Percentiles rank a stretch among this genome's conserved stretches.
Conservation (phyloP, 2,329 filamentous ascomycete species). For the Aspergillus fijiensis region DNA sequence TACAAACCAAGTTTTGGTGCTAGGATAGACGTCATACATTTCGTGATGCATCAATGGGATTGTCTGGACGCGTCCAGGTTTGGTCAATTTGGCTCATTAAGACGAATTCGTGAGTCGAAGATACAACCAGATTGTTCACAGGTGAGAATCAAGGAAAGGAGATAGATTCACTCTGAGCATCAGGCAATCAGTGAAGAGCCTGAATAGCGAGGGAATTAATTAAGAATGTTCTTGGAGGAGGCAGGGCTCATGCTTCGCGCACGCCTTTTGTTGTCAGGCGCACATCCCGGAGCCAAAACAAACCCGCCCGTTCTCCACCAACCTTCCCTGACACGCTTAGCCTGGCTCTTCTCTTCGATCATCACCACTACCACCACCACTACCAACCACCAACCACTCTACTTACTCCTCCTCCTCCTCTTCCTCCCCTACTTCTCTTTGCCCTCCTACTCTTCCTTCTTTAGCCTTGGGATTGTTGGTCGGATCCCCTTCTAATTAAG, state of each 20-base stretch:
- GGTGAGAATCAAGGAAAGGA: too few relatives aligned
- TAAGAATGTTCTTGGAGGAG: conserved; percentile 24
- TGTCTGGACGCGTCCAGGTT: neutral
- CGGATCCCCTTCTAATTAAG: conserved; percentile 5
- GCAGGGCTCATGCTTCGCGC: conserved; percentile 37
- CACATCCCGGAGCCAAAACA: conserved; percentile 37
- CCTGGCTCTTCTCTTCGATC: conserved; percentile 18
- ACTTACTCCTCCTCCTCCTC: conserved; percentile 8
- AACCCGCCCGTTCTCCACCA: conserved; percentile 33
- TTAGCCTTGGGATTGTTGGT: conserved; percentile 8
- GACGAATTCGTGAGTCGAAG: too few relatives aligned
- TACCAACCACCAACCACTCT: conserved; percentile 7
- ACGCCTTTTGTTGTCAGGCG: conserved; percentile 37
- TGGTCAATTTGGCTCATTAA: neutral
- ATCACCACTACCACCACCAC: conserved; percentile 9
- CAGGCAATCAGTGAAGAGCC: neutral
- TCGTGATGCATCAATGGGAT: neutral
- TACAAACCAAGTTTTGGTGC: neutral
- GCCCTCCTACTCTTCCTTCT: conserved; percentile 4
- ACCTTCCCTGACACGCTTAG: conserved; percentile 30
- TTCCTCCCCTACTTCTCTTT: conserved; percentile 3
- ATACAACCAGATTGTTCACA: too few relatives aligned
- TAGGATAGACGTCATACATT: neutral
- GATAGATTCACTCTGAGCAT: too few relatives aligned
- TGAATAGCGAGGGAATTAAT: conserved; percentile 19